Conservation (phyloP, 345 rosid genomes). For the Alliaria petiolata region DNA sequence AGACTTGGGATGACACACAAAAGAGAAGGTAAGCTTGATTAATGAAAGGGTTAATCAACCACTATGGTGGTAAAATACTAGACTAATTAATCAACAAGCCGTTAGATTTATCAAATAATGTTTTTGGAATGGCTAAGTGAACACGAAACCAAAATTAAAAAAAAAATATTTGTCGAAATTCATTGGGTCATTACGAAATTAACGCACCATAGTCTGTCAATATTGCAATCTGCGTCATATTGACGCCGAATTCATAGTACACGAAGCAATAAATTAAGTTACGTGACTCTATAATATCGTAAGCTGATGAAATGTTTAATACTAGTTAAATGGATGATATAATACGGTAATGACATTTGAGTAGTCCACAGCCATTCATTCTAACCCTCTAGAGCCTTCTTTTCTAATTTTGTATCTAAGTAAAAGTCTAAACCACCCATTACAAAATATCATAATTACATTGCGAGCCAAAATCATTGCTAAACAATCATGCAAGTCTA, state of each 20-base stretch:
- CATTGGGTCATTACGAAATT: background rate
- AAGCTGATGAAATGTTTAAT: background rate
- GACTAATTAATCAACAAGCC: background rate
- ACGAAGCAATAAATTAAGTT: slow-evolving; percentile 1
- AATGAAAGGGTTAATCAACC: too few relatives aligned
- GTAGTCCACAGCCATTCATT: slow-evolving; percentile 17
- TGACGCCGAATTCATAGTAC: background rate
- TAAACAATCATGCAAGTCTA: slow-evolving; percentile 13
- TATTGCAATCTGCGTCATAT: background rate
- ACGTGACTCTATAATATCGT: background rate
- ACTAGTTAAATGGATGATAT: background rate
- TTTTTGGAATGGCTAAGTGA: background rate
- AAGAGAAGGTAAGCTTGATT: background rate
- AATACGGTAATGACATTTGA: background rate
- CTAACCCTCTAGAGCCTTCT: slow-evolving; percentile 14
- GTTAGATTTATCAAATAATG: background rate
- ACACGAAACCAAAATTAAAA: background rate
- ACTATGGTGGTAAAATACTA: too few relatives aligned
- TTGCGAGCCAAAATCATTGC: background rate
- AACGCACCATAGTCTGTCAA: background rate
- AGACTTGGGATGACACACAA: background rate
- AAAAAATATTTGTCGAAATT: background rate
- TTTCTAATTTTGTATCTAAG: background rate
- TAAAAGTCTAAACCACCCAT: too few relatives aligned
- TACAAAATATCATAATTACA: background rate